Evolutionary conservation across 768 basidiomycete genomes (phyloP).

Genomic region (Leccinum broughii): DNA sequence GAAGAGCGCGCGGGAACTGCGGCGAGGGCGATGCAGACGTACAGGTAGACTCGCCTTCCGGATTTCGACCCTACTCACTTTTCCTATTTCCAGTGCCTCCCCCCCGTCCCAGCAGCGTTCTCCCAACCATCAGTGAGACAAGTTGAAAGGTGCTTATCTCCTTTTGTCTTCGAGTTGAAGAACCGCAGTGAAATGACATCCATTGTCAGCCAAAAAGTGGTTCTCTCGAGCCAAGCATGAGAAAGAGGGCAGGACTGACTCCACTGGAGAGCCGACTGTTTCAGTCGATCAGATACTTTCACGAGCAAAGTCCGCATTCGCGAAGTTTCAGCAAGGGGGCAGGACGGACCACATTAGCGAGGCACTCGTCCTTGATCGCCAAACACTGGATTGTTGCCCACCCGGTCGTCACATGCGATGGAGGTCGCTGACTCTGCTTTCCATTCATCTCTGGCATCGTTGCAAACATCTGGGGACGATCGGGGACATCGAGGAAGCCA

Average conservation of each 20-base stretch:
- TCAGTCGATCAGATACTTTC: not conserved
- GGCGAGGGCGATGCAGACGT: not conserved
- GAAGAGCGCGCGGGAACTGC: not conserved
- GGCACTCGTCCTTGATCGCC: no score
- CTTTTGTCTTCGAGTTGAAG: not conserved
- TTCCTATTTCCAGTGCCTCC: not conserved
- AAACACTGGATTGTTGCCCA: no score
- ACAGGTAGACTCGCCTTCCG: not conserved
- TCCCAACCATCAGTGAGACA: not conserved
- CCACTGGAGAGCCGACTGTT: not conserved
- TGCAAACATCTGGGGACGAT: no score
- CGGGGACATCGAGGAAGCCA: no score
- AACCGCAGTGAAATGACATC: not conserved
- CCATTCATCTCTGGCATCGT: no score
- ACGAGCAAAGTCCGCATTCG: not conserved
- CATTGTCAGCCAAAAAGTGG: no score
- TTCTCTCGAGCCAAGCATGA: no score
- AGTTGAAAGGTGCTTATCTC: not conserved
- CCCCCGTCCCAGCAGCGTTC: not conserved
- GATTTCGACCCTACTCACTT: no score
- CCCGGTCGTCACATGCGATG: no score
- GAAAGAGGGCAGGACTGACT: not conserved
- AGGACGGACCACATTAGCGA: no score
- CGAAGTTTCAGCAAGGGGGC: no score
- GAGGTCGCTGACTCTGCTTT: no score